Evolutionary conservation across 2,329 filamentous ascomycete species (phyloP), one percentile per base, ranked within the genome.

Genomic region (Ophiocordyceps robertsii): DNA sequence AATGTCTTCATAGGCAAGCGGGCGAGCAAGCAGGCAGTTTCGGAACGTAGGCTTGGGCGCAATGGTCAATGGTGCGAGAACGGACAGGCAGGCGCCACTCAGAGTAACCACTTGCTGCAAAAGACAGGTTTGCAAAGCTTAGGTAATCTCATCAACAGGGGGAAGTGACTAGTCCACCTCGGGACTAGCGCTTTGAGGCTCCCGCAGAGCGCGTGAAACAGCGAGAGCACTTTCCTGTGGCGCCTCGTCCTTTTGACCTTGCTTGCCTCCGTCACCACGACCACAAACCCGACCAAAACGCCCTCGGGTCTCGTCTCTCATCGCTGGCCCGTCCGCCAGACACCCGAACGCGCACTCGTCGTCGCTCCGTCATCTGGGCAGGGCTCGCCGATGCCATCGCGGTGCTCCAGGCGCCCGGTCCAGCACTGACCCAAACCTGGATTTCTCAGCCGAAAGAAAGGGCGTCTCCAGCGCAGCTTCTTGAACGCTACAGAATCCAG

Each of bases 401-500:
- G 55, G 56, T 58, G 53, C 56, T 48, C 46, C 51, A 51, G 58
- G 58, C 45, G 55, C 52, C 49, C 52, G 57, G 55, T 54, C 53
- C 49, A 46, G 44, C 50, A 53, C 53, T 53, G 55, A 59, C 38
- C 24, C 53, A 53, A 51, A 51, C 56, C 46, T 51, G 53, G 24
- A 27, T 21, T 38, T 24, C 37, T 14, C 21, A 17, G 24, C 9
- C 37, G 19, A 21, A 19, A 36, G 33, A 21, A 36, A 36, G 33
- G n/a, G 16, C 35, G 19, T 21, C 10, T 12, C 35, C 35, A 21
- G 17, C 29, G 40, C 41, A 41, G 46, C 38, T 36, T 17, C 24
- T 27, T 27, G 24, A 27, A 27, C 24, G 24, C 9, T 9, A 27
- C 24, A 27, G 7, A 3, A 6, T 27, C 24, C 24, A 27, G 24